Evolutionary conservation across 306 rosid species (phyloP).

Genomic region (Coriaria nepalensis): DNA sequence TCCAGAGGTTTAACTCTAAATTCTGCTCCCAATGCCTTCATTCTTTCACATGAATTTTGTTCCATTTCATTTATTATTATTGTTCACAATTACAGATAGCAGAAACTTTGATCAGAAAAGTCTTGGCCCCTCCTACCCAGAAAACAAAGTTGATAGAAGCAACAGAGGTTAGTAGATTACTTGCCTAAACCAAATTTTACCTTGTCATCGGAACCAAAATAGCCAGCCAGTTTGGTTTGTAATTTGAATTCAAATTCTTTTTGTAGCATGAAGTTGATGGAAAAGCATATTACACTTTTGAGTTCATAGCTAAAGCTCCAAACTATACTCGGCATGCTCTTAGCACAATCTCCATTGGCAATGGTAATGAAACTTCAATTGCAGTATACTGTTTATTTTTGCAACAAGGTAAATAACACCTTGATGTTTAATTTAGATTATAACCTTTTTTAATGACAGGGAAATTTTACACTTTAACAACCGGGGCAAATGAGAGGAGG

Average conservation of each 20-base stretch:
- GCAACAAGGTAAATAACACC: too few species aligned
- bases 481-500: conserved; percentile 88
- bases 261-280: conserved; percentile 73
- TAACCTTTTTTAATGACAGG: conserved; percentile 35
- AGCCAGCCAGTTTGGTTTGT: background rate
- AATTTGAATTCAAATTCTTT: conserved; percentile 11
- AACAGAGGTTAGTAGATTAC: conserved; percentile 46
- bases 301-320: conserved; percentile 84
- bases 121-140: conserved; percentile 78
- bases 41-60: background rate
- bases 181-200: too few species aligned
- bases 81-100: conserved; percentile 44
- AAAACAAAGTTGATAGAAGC: conserved; percentile 82
- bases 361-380: conserved; percentile 42
- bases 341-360: conserved; percentile 62
- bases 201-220: background rate
- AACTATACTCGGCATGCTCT: conserved; percentile 93
- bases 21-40: background rate
- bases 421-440: background rate
- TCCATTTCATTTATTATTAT: too few species aligned
- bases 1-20: conserved; percentile 35
- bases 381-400: background rate
- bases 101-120: conserved; percentile 63
- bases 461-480: conserved; percentile 75
- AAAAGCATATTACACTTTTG: conserved; percentile 65